phyloP scores from a whole-genome alignment of 768 basidiomycete species.

The Termitomyces bulborhizus region DNA sequence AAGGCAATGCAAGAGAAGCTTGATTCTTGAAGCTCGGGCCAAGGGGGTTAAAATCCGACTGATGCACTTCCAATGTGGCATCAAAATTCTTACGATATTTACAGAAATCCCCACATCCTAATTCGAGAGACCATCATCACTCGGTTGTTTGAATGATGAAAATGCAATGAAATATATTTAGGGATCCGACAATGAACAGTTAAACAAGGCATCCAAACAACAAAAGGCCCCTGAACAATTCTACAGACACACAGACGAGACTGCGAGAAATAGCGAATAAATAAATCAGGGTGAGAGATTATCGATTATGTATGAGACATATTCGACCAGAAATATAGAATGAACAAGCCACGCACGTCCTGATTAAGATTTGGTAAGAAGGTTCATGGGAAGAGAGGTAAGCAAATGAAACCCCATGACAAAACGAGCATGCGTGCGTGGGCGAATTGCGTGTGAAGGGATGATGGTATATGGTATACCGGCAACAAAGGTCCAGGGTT shows the following conservation, averaged over 20 bases:
- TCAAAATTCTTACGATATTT: too few species aligned
- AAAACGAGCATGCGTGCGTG: slow-evolving; percentile 6
- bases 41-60: neutral
- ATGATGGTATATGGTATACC: slow-evolving; percentile 12
- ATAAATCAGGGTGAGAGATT: neutral
- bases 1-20: neutral
- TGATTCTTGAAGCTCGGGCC: neutral
- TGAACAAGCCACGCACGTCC: slow-evolving; percentile 10
- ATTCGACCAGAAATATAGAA: neutral
- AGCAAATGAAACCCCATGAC: neutral
- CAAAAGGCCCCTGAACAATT: neutral
- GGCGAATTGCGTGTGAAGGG: slow-evolving; percentile 4
- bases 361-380: slow-evolving; percentile 6
- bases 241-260: neutral
- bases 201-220: neutral
- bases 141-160: neutral
- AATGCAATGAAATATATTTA: neutral
- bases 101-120: too few species aligned
- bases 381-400: slow-evolving; percentile 1
- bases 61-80: neutral
- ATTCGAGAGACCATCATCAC: too few species aligned
- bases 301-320: neutral
- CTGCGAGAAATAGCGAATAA: neutral
- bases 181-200: neutral
- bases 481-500: slow-evolving; percentile 3